A percentile compares a stretch with the other conserved stretches of the same genome.
These are phyloP conservation scores for Rasamsonia emersonii DNA, from an alignment of 2,329 filamentous ascomycete species.

Conservation along the genomic window DNA sequence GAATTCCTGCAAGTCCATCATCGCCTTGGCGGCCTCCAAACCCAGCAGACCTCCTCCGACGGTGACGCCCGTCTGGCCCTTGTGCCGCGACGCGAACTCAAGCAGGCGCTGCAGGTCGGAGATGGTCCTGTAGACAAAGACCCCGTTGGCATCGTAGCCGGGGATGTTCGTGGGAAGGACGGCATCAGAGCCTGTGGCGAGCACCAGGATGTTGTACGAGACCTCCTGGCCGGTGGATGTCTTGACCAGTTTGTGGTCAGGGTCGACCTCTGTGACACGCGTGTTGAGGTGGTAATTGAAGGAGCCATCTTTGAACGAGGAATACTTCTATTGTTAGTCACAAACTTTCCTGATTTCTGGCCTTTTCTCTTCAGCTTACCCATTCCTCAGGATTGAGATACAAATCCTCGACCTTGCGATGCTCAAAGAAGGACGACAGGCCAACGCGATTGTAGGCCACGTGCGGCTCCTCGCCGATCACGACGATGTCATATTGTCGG, in stretches of 20 bases:
- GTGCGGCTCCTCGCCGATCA: conserved; percentile 81
- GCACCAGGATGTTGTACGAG: conserved; percentile 69
- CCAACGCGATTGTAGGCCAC: conserved; percentile 88
- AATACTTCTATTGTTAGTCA: conserved; percentile 46
- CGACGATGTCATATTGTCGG: conserved; percentile 69
- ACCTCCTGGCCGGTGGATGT: conserved; percentile 64
- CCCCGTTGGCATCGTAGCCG: conserved; percentile 68
- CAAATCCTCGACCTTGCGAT: conserved; percentile 75
- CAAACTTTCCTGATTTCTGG: conserved; percentile 2
- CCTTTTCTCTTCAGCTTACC: conserved; percentile 38
- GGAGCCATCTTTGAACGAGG: conserved; percentile 55
- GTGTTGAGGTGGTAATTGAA: conserved; percentile 71
- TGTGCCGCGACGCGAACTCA: conserved; percentile 57
- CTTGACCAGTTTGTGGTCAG: conserved; percentile 55
- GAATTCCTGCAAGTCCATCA: conserved; percentile 76
- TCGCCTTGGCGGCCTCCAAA: conserved; percentile 81
- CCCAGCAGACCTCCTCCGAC: conserved; percentile 80
- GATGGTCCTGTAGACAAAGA: conserved; percentile 85
- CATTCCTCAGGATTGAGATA: conserved; percentile 80
- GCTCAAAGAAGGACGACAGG: conserved; percentile 79
- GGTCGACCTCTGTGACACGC: conserved; percentile 58
- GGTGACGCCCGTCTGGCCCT: conserved; percentile 62
- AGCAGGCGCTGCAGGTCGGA: conserved; percentile 73
- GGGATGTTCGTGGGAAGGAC: conserved; percentile 64
- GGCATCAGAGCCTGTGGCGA: conserved; percentile 81